Conservation (phyloP, 1,284 basidiomycete genomes). For the Pisolithus thermaeus region DNA sequence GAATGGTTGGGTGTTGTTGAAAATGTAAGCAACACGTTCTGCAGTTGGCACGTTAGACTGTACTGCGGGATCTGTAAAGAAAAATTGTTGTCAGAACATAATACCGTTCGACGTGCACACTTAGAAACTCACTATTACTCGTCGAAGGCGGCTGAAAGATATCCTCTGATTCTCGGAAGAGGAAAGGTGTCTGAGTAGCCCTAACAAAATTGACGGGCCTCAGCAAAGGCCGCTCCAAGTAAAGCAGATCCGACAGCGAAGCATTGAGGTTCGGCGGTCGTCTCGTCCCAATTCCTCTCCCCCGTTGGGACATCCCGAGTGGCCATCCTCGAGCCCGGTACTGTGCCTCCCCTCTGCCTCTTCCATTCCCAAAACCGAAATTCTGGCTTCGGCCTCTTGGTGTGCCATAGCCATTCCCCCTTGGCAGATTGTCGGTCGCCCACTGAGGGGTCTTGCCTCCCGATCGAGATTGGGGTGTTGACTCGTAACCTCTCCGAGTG, state of each 20-base stretch:
- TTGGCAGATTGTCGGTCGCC: not conserved
- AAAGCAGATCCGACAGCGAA: constrained; percentile 50
- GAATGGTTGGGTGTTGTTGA: constrained; percentile 35
- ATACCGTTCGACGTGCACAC: not conserved
- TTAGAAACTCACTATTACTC: constrained; percentile 39
- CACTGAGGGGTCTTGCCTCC: not conserved
- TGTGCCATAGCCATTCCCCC: not conserved
- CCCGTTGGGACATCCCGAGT: not conserved
- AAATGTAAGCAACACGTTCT: constrained; percentile 52
- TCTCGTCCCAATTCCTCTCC: not conserved
- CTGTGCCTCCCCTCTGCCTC: not conserved
- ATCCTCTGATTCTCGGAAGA: constrained; percentile 66
- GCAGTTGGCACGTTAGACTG: constrained; percentile 60
- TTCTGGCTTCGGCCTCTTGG: not conserved
- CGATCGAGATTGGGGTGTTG: not conserved
- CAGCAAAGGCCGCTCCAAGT: constrained; percentile 54
- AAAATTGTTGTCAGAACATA: constrained; percentile 1
- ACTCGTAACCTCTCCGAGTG: not conserved
- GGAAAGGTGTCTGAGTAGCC: constrained; percentile 44
- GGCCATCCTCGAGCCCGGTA: not conserved
- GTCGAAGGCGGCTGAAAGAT: constrained; percentile 52
- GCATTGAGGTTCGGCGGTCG: constrained; percentile 20
- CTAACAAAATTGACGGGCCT: constrained; percentile 64
- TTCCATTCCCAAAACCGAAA: not conserved
- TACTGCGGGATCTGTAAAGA: constrained; percentile 37